Evolutionary conservation across 768 basidiomycete species (phyloP).

Genomic region (Pulveroboletus sp.): DNA sequence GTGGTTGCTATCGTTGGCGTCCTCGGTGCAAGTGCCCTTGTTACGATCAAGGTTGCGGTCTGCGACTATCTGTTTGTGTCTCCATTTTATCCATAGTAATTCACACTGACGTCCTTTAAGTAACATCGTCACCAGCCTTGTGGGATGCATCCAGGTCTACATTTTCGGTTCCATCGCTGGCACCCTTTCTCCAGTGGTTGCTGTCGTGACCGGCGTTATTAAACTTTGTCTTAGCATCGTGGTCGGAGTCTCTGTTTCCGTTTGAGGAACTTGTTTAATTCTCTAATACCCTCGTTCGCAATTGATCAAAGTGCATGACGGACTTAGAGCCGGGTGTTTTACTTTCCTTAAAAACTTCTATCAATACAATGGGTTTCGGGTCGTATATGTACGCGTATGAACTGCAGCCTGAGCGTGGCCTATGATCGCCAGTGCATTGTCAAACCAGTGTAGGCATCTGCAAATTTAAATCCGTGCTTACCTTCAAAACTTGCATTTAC

Average conservation of each 20-base stretch:
- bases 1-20: slow-evolving; percentile 3
- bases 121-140: background rate
- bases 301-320: slow-evolving; percentile 18
- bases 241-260: background rate
- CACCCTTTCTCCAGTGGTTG: slow-evolving; percentile 8
- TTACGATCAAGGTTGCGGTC: slow-evolving; percentile 1
- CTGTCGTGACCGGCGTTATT: background rate
- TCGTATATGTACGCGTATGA: no score
- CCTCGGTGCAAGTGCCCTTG: slow-evolving; percentile 2
- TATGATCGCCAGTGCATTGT: no score
- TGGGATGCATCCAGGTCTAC: slow-evolving; percentile 13
- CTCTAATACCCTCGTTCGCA: background rate
- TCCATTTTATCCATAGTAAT: background rate
- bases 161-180: background rate
- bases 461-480: no score
- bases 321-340: slow-evolving; percentile 9
- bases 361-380: slow-evolving; percentile 1
- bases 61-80: slow-evolving; percentile 14
- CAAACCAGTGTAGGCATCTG: no score
- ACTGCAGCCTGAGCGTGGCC: no score
- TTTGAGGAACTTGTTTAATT: background rate
- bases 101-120: background rate
- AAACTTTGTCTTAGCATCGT: slow-evolving; percentile 5
- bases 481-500: no score
- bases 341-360: background rate